Evolutionary conservation across 176 grass and related monocot species (phyloP), one percentile per base, ranked within the genome.

Genomic region (Metroxylon sagu): DNA sequence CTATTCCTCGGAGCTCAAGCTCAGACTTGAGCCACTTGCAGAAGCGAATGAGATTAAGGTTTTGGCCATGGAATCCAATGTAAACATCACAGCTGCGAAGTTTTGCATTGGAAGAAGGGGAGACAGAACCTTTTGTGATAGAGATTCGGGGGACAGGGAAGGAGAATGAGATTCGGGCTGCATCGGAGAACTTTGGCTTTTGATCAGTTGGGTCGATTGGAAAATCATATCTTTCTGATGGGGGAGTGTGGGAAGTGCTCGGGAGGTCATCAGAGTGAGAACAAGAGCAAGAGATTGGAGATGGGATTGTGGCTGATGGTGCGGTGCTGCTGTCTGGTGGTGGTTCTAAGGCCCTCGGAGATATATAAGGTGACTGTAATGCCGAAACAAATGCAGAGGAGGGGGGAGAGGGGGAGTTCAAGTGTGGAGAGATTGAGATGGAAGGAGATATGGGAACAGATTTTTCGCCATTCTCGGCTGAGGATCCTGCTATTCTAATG

Each of bases 341-440:
- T 12, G 84, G 83, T 19, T 92, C 84, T 12, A 85, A 31, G 18
- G 70, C 73, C 55, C 94, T 74, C 4, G 94, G 94, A 1, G 94
- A 98, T 62, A 98, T 98, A 76, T 98, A 98, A 23, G 94, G 94
- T 21, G 94, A 98, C 62, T 98, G 94, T 25, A 98, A 69, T 54
- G 94, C 94, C 26, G 88, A 98, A 26, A 98, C 88, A 65, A 98
- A 98, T 3, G 94, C 94, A 6, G 94, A 98, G 5, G 81, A 88
- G 29, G 94, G 94, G 15, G 94, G 94, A 21, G 84, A 98, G 57
- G 88, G 88, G 59, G 94, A 98, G 73, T 98, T 88, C 61, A 98
- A 79, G 79, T 88, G 78, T 25, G 94, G 85, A 29, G 94, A 80
- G 64, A 86, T 72, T 60, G 88, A 98, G 67, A 98, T 92, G 39